These are phyloP conservation scores for Quercus parvula DNA, from an alignment of 306 rosid genomes.

Conservation along the genomic window DNA sequence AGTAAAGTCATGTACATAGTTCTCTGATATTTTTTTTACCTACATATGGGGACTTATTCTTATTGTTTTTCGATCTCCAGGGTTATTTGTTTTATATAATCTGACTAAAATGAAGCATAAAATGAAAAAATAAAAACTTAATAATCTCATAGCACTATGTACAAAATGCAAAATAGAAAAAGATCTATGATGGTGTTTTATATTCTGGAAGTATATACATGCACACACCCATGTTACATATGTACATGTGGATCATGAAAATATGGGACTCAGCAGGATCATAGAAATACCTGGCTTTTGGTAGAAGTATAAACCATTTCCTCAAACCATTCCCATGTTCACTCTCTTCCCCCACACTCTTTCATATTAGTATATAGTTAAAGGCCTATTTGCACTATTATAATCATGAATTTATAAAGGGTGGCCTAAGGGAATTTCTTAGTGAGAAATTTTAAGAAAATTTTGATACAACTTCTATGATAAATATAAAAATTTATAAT, in stretches of 20 bases:
- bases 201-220: not conserved
- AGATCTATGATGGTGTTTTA: not conserved
- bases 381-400: too few relatives aligned
- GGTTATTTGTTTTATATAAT: conserved; percentile 47
- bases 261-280: not conserved
- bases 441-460: too few relatives aligned
- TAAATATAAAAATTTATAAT: too few relatives aligned
- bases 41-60: not conserved
- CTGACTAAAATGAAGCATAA: conserved; percentile 37
- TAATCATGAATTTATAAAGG: too few relatives aligned
- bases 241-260: too few relatives aligned
- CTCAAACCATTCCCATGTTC: conserved; percentile 38
- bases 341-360: too few relatives aligned
- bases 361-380: too few relatives aligned
- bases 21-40: too few relatives aligned
- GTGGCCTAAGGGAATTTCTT: too few relatives aligned
- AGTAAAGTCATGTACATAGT: too few relatives aligned
- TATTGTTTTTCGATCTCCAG: conserved; percentile 39
- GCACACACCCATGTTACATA: too few relatives aligned
- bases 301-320: conserved; percentile 64
- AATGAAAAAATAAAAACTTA: not conserved
- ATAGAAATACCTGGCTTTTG: conserved; percentile 53
- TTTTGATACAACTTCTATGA: too few relatives aligned
- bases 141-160: not conserved
- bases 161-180: not conserved